Conservation (phyloP, 1,284 basidiomycete genomes). For the Ceratobasidium sp. region DNA sequence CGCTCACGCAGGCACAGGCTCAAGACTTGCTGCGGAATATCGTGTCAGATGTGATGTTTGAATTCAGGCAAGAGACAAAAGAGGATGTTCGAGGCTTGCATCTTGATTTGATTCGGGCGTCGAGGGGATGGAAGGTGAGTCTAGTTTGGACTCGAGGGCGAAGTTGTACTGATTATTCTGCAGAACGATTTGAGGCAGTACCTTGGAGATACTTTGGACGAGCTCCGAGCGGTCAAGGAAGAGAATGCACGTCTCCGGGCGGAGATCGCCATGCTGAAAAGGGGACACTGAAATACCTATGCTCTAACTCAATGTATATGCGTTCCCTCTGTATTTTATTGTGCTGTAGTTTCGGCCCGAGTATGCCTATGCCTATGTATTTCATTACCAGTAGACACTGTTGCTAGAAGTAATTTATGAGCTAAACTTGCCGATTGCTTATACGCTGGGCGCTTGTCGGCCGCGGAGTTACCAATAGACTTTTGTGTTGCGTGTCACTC, state of each 20-base stretch:
- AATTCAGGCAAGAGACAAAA: constrained; percentile 69
- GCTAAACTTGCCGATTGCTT: constrained; percentile 14
- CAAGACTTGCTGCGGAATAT: constrained; percentile 68
- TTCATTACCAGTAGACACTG: neutral
- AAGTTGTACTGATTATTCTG: neutral
- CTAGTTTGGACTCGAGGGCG: neutral
- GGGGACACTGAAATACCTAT: constrained; percentile 55
- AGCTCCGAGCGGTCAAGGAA: constrained; percentile 57
- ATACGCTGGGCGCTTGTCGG: constrained; percentile 30
- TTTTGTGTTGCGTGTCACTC: constrained; percentile 35
- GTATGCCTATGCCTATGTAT: constrained; percentile 7
- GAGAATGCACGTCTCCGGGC: constrained; percentile 62
- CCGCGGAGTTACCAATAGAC: neutral
- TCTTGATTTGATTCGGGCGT: constrained; percentile 71
- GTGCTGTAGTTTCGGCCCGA: neutral
- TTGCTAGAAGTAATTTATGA: neutral
- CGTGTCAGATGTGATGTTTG: constrained; percentile 71
- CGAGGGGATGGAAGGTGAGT: constrained; percentile 58
- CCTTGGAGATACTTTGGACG: constrained; percentile 53
- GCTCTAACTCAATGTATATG: constrained; percentile 19
- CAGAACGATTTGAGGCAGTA: constrained; percentile 64
- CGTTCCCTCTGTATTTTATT: constrained; percentile 23
- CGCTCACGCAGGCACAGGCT: constrained; percentile 50
- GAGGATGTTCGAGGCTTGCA: constrained; percentile 73
- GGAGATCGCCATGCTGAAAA: constrained; percentile 63